Conservation (phyloP, 2,329 filamentous ascomycete species). For the Pyrenophora teres region DNA sequence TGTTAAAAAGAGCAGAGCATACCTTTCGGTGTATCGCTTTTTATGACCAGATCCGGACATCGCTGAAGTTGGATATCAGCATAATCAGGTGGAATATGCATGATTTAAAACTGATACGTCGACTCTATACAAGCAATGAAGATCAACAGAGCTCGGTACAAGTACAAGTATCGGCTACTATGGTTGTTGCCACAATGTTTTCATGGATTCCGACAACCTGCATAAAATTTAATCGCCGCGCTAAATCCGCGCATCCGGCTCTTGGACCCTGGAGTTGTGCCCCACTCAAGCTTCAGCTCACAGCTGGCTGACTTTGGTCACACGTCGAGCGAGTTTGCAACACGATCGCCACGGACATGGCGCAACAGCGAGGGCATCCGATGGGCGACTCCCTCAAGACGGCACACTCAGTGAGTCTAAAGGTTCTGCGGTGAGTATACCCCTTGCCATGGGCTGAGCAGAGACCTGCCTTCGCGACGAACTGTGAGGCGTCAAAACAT, state of each 20-base stretch:
- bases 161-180: no score
- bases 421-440: conserved; percentile 74
- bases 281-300: conserved; percentile 19
- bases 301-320: conserved; percentile 12
- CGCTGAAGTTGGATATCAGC: conserved; percentile 47
- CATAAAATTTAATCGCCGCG: conserved; percentile 9
- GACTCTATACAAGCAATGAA: no score
- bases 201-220: not conserved
- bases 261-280: conserved; percentile 7
- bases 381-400: conserved; percentile 47
- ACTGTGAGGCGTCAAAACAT: not conserved
- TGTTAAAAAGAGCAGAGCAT: not conserved
- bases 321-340: conserved; percentile 6
- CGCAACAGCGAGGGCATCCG: conserved; percentile 47
- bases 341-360: conserved; percentile 32
- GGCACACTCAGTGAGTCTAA: conserved; percentile 82
- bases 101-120: not conserved
- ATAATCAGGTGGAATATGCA: conserved; percentile 1
- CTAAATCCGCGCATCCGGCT: conserved; percentile 8
- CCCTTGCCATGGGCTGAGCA: not conserved
- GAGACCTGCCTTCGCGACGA: not conserved
- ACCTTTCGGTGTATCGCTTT: conserved; percentile 60
- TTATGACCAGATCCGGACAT: conserved; percentile 50
- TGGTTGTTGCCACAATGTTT: not conserved
- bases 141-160: no score